Percentiles rank a stretch among this genome's conserved stretches.
Evolutionary conservation across 148 eudicot species (phyloP).

Genomic region (Amaranthus hypochondriacus): DNA sequence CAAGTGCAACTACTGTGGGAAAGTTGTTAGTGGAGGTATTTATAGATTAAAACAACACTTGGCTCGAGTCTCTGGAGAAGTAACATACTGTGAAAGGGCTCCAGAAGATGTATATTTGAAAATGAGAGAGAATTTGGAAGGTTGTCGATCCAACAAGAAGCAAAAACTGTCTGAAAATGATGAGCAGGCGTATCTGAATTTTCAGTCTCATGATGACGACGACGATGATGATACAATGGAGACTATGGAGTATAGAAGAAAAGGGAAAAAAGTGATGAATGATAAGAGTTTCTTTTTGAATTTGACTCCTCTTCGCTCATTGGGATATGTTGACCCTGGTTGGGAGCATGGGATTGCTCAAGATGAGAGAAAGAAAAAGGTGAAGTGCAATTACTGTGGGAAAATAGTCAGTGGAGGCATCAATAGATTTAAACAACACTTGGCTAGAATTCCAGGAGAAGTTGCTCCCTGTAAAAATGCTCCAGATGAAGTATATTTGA

Average conservation of each 20-base stretch:
- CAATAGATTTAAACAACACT: slow-evolving; percentile 89
- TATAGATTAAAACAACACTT: slow-evolving; percentile 91
- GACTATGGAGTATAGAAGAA: slow-evolving; percentile 46
- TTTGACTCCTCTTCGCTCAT: slow-evolving; percentile 80
- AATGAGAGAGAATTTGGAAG: slow-evolving; percentile 83
- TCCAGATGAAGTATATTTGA: slow-evolving; percentile 82
- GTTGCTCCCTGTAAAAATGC: slow-evolving; percentile 95
- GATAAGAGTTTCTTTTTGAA: slow-evolving; percentile 58
- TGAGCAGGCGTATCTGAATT: slow-evolving; percentile 55
- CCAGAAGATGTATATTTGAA: slow-evolving; percentile 77
- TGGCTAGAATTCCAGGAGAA: slow-evolving; percentile 95
- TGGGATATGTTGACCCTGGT: slow-evolving; percentile 95
- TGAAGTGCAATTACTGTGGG: slow-evolving; percentile 92
- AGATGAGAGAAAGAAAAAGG: slow-evolving; percentile 94
- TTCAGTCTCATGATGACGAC: slow-evolving; percentile 50
- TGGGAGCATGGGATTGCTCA: slow-evolving; percentile 97
- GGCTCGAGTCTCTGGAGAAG: slow-evolving; percentile 93
- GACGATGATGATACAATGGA: slow-evolving; percentile 48
- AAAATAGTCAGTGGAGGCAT: slow-evolving; percentile 95
- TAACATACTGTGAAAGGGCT: slow-evolving; percentile 87
- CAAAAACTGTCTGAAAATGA: slow-evolving; percentile 59
- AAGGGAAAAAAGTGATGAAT: slow-evolving; percentile 60
- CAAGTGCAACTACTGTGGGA: slow-evolving; percentile 90
- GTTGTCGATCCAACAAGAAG: slow-evolving; percentile 69
- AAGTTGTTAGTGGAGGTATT: slow-evolving; percentile 94